Evolutionary conservation across 805 yeast species (phyloP).

Genomic region (Metschnikowia amazonensis): DNA sequence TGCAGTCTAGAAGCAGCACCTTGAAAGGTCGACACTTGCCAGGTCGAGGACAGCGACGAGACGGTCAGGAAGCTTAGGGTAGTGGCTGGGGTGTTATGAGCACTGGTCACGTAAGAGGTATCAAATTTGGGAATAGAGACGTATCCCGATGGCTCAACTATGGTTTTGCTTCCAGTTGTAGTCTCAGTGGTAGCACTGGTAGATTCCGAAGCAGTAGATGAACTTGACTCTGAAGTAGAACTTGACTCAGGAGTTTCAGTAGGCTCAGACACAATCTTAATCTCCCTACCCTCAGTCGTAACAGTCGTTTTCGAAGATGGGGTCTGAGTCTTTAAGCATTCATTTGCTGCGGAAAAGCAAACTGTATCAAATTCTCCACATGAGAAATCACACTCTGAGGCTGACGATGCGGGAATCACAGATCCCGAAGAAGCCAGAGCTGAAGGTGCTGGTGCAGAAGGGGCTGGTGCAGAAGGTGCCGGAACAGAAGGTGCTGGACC

Average conservation of each 20-base stretch:
- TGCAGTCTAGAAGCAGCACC: neutral
- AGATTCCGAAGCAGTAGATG: neutral
- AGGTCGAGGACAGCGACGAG: neutral
- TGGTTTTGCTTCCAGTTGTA: neutral
- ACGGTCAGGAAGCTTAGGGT: neutral
- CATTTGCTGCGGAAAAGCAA: neutral
- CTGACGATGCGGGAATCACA: neutral
- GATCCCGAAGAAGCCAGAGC: neutral
- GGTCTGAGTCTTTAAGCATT: neutral
- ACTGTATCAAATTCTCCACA: neutral
- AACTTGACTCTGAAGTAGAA: no score
- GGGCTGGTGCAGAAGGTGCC: no score
- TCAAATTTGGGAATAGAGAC: neutral
- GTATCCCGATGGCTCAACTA: neutral
- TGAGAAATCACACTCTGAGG: neutral
- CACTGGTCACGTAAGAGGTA: neutral
- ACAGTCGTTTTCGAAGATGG: neutral
- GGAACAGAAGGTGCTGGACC: no score
- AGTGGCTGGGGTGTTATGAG: neutral
- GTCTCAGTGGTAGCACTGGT: neutral
- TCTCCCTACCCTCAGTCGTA: neutral
- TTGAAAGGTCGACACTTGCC: constrained; percentile 2
- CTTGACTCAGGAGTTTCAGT: neutral
- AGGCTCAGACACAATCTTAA: neutral
- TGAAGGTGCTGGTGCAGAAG: no score